phyloP scores from a whole-genome alignment of 352 stramenopile genomes.

The Pythium aphanidermatum region DNA sequence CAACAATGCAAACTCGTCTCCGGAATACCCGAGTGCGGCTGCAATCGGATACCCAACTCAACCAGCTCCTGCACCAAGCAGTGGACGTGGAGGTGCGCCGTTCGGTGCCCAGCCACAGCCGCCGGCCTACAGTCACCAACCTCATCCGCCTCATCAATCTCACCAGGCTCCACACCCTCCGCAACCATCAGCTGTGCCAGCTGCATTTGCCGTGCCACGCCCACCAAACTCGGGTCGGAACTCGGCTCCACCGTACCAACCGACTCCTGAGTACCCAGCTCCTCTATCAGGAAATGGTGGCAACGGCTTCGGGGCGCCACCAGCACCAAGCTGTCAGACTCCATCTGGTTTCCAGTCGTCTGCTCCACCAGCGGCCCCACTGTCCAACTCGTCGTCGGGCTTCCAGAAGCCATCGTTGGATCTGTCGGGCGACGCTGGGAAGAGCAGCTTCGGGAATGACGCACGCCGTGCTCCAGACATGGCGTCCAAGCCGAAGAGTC shows the following conservation, averaged over 20 bases:
- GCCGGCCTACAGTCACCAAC: not conserved
- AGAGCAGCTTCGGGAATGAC: slow-evolving; percentile 18
- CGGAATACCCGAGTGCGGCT: slow-evolving; percentile 24
- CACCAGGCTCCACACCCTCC: slow-evolving; percentile 1
- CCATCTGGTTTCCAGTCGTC: slow-evolving; percentile 1
- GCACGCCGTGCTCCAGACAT: slow-evolving; percentile 12
- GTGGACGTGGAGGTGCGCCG: slow-evolving; percentile 8
- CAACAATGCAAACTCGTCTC: slow-evolving; percentile 11
- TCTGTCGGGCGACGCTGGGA: slow-evolving; percentile 35
- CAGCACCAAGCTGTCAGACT: slow-evolving; percentile 1
- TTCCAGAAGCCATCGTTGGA: slow-evolving; percentile 42
- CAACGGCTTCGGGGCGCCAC: not conserved
- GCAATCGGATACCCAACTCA: slow-evolving; percentile 14
- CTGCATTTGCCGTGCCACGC: slow-evolving; percentile 11
- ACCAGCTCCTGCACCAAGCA: slow-evolving; percentile 2
- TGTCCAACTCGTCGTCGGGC: slow-evolving; percentile 2
- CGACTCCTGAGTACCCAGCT: slow-evolving; percentile 2
- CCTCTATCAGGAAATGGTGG: slow-evolving; percentile 9
- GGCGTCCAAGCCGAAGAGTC: slow-evolving; percentile 14
- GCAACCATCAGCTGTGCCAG: no score
- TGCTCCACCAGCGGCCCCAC: not conserved
- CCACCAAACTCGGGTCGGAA: slow-evolving; percentile 7
- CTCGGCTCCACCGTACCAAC: slow-evolving; percentile 11
- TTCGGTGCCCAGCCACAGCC: slow-evolving; percentile 1
- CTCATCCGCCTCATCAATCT: not conserved